phyloP scores from a whole-genome alignment of 768 basidiomycete species.

The Pleurotus sapidus region DNA sequence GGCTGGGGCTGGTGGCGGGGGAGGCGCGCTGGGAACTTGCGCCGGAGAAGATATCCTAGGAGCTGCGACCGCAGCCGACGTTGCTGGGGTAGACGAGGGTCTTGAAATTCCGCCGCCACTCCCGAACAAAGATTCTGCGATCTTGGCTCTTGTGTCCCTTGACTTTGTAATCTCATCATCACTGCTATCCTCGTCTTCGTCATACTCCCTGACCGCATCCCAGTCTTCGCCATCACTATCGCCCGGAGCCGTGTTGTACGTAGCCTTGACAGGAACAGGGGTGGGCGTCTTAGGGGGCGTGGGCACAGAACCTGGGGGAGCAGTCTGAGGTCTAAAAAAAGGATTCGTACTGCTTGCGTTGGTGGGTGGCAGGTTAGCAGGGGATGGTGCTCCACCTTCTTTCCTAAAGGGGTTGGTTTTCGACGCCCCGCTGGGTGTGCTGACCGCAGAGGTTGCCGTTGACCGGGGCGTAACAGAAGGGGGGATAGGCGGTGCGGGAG shows the following conservation, averaged over 20 bases:
- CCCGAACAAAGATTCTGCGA: slow-evolving; percentile 82
- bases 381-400: slow-evolving; percentile 30
- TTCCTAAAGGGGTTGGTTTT: slow-evolving; percentile 79
- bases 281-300: slow-evolving; percentile 49
- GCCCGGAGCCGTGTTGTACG: slow-evolving; percentile 61
- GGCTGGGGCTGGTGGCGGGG: slow-evolving; percentile 25
- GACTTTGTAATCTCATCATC: slow-evolving; percentile 78
- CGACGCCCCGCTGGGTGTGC: slow-evolving; percentile 40
- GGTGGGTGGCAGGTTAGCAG: slow-evolving; percentile 26
- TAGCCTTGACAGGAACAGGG: slow-evolving; percentile 48
- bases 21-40: slow-evolving; percentile 28
- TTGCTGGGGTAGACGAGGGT: slow-evolving; percentile 27
- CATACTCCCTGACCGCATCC: slow-evolving; percentile 78
- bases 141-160: slow-evolving; percentile 59
- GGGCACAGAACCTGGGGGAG: slow-evolving; percentile 29
- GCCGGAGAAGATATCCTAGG: slow-evolving; percentile 30
- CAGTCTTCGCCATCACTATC: slow-evolving; percentile 69
- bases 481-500: slow-evolving; percentile 27
- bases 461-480: slow-evolving; percentile 21
- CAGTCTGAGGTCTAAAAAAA: slow-evolving; percentile 42
- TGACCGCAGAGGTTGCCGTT: slow-evolving; percentile 17
- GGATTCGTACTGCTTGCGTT: slow-evolving; percentile 63
- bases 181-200: slow-evolving; percentile 63
- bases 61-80: slow-evolving; percentile 13
- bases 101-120: slow-evolving; percentile 27